phyloP scores from a whole-genome alignment of 768 basidiomycete genomes.

The Suillus occidentalis region DNA sequence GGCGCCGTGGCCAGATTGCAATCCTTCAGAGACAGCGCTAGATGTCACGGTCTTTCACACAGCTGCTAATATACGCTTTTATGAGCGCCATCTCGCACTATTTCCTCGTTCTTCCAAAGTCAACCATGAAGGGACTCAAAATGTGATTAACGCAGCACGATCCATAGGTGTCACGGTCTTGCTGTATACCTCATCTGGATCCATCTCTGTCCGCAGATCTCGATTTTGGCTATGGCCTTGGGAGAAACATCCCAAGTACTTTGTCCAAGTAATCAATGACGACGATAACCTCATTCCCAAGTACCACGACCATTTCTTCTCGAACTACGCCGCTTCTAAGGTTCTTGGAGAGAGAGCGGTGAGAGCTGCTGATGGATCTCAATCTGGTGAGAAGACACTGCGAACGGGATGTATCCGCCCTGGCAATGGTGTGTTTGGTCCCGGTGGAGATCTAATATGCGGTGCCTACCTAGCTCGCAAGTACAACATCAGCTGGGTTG shows the following conservation, averaged over 20 bases:
- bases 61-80: constrained; percentile 77
- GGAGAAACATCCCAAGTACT: constrained; percentile 56
- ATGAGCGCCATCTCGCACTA: constrained; percentile 56
- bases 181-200: constrained; percentile 75
- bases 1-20: constrained; percentile 54
- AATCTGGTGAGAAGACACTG: constrained; percentile 36
- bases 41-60: constrained; percentile 72
- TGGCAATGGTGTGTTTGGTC: constrained; percentile 75
- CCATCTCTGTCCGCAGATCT: constrained; percentile 54
- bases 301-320: constrained; percentile 64
- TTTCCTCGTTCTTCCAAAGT: constrained; percentile 56
- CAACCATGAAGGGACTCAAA: constrained; percentile 67
- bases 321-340: constrained; percentile 77
- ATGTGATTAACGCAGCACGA: constrained; percentile 61
- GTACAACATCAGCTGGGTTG: constrained; percentile 63
- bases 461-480: constrained; percentile 62
- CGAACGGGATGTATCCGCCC: constrained; percentile 78
- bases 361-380: constrained; percentile 40
- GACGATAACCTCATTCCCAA: constrained; percentile 53
- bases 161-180: constrained; percentile 55
- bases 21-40: constrained; percentile 21
- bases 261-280: constrained; percentile 66
- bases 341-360: constrained; percentile 52
- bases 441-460: constrained; percentile 69
- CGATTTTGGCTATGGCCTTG: constrained; percentile 77